A percentile compares a stretch with the other conserved stretches of the same genome.
These are phyloP conservation scores for Amphirosellinia nigrospora DNA, from an alignment of 495 filamentous ascomycete genomes.

Conservation along the genomic window DNA sequence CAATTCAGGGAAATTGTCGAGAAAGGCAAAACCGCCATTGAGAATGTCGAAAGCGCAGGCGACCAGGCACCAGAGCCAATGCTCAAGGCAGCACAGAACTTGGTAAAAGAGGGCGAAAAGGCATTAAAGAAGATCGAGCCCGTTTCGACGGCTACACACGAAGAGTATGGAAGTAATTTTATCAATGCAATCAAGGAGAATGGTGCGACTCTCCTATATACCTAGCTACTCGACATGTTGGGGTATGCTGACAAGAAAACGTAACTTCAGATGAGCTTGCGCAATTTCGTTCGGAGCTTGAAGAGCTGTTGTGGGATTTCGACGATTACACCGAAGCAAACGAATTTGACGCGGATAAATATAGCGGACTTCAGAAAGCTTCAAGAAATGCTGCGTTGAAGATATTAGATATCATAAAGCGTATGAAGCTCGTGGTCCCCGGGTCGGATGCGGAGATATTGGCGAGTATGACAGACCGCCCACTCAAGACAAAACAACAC, in stretches of 20 bases:
- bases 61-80: conserved; percentile 41
- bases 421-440: conserved; percentile 48
- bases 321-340: conserved; percentile 49
- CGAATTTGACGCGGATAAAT: conserved; percentile 47
- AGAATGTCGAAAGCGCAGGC: conserved; percentile 44
- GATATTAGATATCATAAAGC: conserved; percentile 46
- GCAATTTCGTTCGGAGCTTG: conserved; percentile 44
- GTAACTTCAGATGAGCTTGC: conserved; percentile 47
- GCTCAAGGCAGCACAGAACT: conserved; percentile 47
- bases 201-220: conserved; percentile 32
- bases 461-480: conserved; percentile 36
- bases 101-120: conserved; percentile 48
- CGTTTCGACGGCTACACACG: conserved; percentile 45
- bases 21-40: conserved; percentile 44
- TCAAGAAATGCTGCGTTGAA: conserved; percentile 46
- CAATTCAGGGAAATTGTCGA: conserved; percentile 50
- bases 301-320: conserved; percentile 50
- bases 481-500: conserved; percentile 30
- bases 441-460: conserved; percentile 30
- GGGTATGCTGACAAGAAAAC: conserved; percentile 17
- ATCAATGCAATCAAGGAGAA: conserved; percentile 51
- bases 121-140: conserved; percentile 53
- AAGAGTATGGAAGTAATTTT: conserved; percentile 48
- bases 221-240: not conserved
- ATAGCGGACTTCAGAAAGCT: conserved; percentile 43